Evolutionary conservation across 192 early-diverging fungal species (phyloP).

Genomic region (Coemansia sp.): DNA sequence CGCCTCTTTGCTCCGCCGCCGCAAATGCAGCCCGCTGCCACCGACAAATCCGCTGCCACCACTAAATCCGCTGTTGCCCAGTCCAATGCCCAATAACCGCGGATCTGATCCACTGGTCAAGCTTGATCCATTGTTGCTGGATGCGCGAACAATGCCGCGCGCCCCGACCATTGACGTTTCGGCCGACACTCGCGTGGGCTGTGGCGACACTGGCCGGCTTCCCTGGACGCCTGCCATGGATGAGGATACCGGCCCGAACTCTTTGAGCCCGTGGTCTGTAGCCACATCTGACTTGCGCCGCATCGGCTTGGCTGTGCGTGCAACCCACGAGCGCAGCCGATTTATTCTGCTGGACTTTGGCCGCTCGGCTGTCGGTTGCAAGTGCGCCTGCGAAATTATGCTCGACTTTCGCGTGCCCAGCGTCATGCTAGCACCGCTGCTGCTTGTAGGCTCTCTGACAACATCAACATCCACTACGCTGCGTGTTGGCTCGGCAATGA

Average conservation of each 20-base stretch:
- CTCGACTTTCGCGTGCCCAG: constrained; percentile 1
- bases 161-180: constrained; percentile 1
- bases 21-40: constrained; percentile 24
- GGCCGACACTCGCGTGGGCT: constrained; percentile 9
- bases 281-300: constrained; percentile 49
- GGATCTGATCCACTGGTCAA: constrained; percentile 30
- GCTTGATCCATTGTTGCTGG: constrained; percentile 12
- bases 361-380: constrained; percentile 22
- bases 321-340: constrained; percentile 52
- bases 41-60: neutral
- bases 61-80: neutral
- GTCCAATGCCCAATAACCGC: constrained; percentile 25
- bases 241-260: constrained; percentile 6
- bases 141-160: neutral
- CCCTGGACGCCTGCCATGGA: neutral
- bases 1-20: constrained; percentile 45
- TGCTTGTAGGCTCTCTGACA: neutral
- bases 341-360: constrained; percentile 52
- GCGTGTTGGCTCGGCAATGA: constrained; percentile 4
- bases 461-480: constrained; percentile 2
- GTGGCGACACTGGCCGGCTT: constrained; percentile 7
- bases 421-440: neutral
- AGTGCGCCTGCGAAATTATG: neutral
- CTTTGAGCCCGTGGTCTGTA: constrained; percentile 20
- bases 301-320: constrained; percentile 52